Percentiles rank a stretch among this genome's conserved stretches.
These are phyloP conservation scores for Phyllostachys edulis DNA, from an alignment of 176 grass and related monocot species.

Conservation along the genomic window DNA sequence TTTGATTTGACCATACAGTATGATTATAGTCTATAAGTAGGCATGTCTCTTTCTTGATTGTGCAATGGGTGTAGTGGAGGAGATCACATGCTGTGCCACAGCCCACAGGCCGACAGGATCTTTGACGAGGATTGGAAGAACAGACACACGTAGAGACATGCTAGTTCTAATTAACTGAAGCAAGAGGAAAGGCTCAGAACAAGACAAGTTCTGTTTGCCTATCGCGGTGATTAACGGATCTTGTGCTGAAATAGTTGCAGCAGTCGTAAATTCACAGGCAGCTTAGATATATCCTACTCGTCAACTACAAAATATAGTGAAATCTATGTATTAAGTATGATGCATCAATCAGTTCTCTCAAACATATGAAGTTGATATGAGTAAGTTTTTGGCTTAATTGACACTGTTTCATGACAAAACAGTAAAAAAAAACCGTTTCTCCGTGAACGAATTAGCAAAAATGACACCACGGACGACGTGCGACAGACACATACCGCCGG, in stretches of 20 bases:
- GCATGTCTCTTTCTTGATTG: not conserved
- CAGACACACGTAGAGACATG: not conserved
- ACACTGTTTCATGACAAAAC: too few species aligned
- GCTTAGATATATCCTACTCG: not conserved
- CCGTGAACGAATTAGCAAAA: too few species aligned
- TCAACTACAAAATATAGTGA: not conserved
- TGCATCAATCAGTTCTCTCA: not conserved
- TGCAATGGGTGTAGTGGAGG: not conserved
- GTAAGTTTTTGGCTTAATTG: too few species aligned
- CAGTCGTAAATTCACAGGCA: not conserved
- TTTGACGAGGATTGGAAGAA: not conserved
- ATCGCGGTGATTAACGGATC: not conserved
- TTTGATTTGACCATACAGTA: not conserved
- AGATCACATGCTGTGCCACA: not conserved
- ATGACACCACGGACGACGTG: too few species aligned
- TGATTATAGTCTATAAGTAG: not conserved
- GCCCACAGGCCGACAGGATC: not conserved
- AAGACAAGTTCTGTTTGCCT: not conserved
- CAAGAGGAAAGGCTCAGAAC: not conserved
- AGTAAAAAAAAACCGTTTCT: fast-evolving
- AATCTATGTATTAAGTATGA: not conserved
- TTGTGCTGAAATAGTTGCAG: not conserved
- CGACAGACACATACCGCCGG: too few species aligned
- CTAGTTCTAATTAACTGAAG: not conserved
- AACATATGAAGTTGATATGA: too few species aligned